These are phyloP conservation scores for Fusarium verticillioides DNA, from an alignment of 2,329 filamentous ascomycete species.

Conservation along the genomic window DNA sequence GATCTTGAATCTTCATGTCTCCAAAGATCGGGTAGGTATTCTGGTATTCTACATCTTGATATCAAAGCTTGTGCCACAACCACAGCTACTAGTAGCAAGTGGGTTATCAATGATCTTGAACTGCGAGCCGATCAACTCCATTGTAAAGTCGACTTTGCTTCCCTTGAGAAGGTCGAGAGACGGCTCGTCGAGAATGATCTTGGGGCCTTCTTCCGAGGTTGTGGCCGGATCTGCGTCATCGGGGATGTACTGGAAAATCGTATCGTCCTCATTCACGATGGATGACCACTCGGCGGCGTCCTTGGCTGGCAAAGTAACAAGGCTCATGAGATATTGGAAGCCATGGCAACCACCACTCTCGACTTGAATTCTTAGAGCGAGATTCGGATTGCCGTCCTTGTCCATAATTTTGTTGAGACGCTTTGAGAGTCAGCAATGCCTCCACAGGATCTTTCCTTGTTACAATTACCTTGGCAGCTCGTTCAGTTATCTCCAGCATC, in stretches of 20 bases:
- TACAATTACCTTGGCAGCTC: constrained; percentile 76
- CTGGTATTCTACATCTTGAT: constrained; percentile 72
- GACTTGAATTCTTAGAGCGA: constrained; percentile 91
- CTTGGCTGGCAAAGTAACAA: constrained; percentile 70
- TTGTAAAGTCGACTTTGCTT: constrained; percentile 95
- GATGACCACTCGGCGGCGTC: constrained; percentile 50
- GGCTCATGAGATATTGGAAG: constrained; percentile 95
- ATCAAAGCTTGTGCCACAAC: constrained; percentile 97
- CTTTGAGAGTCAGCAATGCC: constrained; percentile 49
- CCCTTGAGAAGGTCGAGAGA: constrained; percentile 90
- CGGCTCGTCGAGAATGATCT: constrained; percentile 87
- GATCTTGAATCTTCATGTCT: neutral
- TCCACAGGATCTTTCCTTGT: rapidly evolving
- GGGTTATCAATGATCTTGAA: constrained; percentile 98
- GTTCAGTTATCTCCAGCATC: constrained; percentile 82
- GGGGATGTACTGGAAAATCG: constrained; percentile 78
- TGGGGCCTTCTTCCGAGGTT: constrained; percentile 61
- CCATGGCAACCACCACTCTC: constrained; percentile 96
- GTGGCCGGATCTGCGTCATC: constrained; percentile 54
- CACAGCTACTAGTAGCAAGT: constrained; percentile 90
- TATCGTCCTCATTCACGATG: constrained; percentile 78
- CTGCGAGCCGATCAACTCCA: constrained; percentile 87
- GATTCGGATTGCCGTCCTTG: constrained; percentile 77
- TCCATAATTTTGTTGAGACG: constrained; percentile 82
- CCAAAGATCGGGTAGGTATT: neutral